Base-by-base conservation (phyloP, 352 stramenopile genomes). In the Blastocystis sp. region DNA sequence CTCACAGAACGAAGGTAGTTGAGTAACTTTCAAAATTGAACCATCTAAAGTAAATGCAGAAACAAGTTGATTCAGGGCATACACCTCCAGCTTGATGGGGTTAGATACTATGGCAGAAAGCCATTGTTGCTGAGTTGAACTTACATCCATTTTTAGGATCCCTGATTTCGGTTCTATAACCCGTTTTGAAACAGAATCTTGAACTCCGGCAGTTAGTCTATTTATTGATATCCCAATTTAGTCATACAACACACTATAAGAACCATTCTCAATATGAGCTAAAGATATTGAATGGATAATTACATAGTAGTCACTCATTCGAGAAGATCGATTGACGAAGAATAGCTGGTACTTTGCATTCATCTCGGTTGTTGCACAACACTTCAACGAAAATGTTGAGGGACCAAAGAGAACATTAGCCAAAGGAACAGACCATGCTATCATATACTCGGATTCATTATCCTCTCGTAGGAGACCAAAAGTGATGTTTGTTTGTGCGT, bases 391-490 rank as follows among this genome's bases (percentile, higher is more conserved):
- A 22, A 81, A 81, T n/a, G 30, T 35, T 0, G 73, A 84, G 19
- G 42, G 48, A 24, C 73, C 48, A 66, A 84, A 84, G 17, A 84
- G 48, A 35, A 84, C 30, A 33, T 35, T 84, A 56, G 73, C 51
- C 1, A 84, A 13, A 68, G 70, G 70, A 17, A 81, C 40, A 11
- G 40, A 54, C 48, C 37, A 40, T 35, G 70, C 37, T 19, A 62
- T 22, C 15, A 81, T 30, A 37, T 60, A 62, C 44, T 60, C 27
- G 30, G 33, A 58, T 15, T 13, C 7, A 33, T 19, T 33, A 51
- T 58, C 33, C 11, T 60, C 35, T 27, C 37, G 15, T 35, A 64
- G 11, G 24, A 81, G 24, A 17, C 48, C 70, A 81, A 81, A 81
- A 13, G 62, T 4, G 37, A 81, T 56, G 48, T 27, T 24, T 6